A percentile compares a stretch with the other conserved stretches of the same genome.
Conservation (phyloP, 2,329 filamentous ascomycete species). For the Aspergillus alliaceus region DNA sequence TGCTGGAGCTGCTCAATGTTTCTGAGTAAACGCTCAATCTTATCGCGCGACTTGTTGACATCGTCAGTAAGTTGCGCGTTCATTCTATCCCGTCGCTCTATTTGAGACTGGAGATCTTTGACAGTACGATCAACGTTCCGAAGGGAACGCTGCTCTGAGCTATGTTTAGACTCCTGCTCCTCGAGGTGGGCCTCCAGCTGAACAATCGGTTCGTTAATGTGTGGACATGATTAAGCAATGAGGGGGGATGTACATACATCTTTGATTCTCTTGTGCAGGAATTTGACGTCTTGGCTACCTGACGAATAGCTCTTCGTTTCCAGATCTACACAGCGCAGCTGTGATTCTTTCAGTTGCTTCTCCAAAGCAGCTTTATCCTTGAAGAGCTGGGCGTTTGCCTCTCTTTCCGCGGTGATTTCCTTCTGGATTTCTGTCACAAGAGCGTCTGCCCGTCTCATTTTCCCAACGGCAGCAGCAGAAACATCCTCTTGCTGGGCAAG, state of each 20-base stretch:
- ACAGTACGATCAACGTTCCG: conserved; percentile 93
- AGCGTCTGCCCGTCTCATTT: conserved; percentile 93
- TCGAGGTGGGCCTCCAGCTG: conserved; percentile 88
- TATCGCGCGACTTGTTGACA: conserved; percentile 80
- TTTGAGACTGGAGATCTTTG: conserved; percentile 87
- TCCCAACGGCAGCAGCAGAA: conserved; percentile 85
- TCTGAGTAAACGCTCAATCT: conserved; percentile 81
- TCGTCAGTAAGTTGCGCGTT: conserved; percentile 80
- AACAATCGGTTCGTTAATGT: conserved; percentile 16
- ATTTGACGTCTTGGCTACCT: conserved; percentile 91
- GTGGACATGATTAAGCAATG: not conserved
- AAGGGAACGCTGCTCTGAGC: conserved; percentile 78
- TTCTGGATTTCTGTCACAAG: conserved; percentile 87
- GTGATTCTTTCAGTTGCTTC: conserved; percentile 85
- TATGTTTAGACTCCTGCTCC: conserved; percentile 74
- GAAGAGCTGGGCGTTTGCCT: conserved; percentile 76
- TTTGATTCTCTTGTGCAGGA: conserved; percentile 89
- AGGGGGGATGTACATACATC: conserved; percentile 63
- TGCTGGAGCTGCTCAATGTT: conserved; percentile 94
- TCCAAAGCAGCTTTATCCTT: conserved; percentile 88
- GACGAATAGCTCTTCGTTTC: conserved; percentile 97
- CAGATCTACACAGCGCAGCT: conserved; percentile 84
- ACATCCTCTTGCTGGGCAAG: conserved; percentile 94
- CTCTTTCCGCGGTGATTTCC: conserved; percentile 83
- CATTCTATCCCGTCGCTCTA: conserved; percentile 90